Percentiles rank a stretch among this genome's conserved stretches.
Evolutionary conservation across 257 asterid species (phyloP).

Genomic region (Ehretia macrophylla): DNA sequence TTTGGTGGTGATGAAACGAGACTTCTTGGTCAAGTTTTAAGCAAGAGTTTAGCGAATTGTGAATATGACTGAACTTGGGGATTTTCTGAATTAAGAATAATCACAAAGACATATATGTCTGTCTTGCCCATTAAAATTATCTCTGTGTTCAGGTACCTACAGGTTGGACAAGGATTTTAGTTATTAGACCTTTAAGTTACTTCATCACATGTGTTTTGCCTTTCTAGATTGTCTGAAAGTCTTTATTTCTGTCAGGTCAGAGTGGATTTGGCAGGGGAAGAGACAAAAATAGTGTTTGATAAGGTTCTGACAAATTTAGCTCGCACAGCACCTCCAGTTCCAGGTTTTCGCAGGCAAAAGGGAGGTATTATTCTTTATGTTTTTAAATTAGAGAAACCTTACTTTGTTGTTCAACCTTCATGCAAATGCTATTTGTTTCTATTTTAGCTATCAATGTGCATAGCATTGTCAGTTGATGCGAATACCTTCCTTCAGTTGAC

Average conservation of each 20-base stretch:
- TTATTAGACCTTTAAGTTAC: background rate
- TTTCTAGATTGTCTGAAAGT: background rate
- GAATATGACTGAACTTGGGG: too few relatives aligned
- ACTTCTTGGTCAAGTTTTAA: too few relatives aligned
- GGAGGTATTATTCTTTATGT: conserved; percentile 49
- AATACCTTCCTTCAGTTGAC: background rate
- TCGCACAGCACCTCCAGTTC: conserved; percentile 76
- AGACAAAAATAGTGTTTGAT: conserved; percentile 57
- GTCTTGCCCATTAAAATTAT: too few relatives aligned
- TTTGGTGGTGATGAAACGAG: too few relatives aligned
- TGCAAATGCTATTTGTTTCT: conserved; percentile 1
- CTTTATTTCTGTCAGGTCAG: conserved; percentile 44
- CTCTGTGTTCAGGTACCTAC: background rate
- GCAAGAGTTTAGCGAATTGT: too few relatives aligned
- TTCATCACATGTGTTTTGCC: background rate
- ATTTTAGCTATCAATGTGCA: background rate
- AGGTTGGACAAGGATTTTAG: background rate
- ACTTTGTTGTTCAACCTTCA: background rate
- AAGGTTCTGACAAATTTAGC: conserved; percentile 61
- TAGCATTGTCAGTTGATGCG: too few relatives aligned
- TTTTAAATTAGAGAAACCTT: conserved; percentile 8
- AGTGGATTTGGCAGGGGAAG: conserved; percentile 70
- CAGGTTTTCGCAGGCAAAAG: conserved; percentile 76
- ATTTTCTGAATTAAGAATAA: too few relatives aligned
- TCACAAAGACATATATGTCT: too few relatives aligned